Evolutionary conservation across 768 basidiomycete genomes (phyloP), one percentile per base, ranked within the genome.

Genomic region (Leccinum broughii): DNA sequence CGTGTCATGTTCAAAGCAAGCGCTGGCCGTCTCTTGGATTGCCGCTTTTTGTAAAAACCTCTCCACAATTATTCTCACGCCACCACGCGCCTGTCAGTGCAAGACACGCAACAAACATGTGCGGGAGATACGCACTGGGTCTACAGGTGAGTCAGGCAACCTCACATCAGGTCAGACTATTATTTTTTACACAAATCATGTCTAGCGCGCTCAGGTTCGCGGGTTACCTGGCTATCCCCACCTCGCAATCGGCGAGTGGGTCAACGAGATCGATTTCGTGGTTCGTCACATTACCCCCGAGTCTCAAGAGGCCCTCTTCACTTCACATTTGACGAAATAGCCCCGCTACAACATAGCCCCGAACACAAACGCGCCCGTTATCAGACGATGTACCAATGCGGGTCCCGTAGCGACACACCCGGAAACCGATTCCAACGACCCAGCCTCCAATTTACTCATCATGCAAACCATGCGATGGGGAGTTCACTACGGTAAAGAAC

Each of bases 401-500:
- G 53, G 64, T 26, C 37, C 58, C 6, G 11, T 52, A 34, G 51
- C 17, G 30, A 20, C 49, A 15, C 20, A 39, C 20, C 9, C 41
- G 4, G 52, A 63, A 30, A 22, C 46, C 1, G 60, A 60, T 34
- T 37, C 61, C 20, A 26, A 55, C 3, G 62, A 34, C 32, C 58
- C 20, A 55, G 56, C 9, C 58, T 61, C 66, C 37, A 11, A 67
- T n/a, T 32, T 72, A 13, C 73, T 87, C 20, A 76, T 89, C 24
- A 71, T 95, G 62, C 90, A 92, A 37, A 88, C 89, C 0, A 93
- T 93, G 92, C 87, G 82, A 60, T 98, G 95, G 95, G 95, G 95
- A 7, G 78, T 95, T 1, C 92, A 92, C 69, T 77, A 82, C 56
- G 74, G 77, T 41, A 91, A 95, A 63, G 85, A 88, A 62, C 6